Evolutionary conservation across 2,329 filamentous ascomycete species (phyloP).

Genomic region (Gaeumannomyces sp.): DNA sequence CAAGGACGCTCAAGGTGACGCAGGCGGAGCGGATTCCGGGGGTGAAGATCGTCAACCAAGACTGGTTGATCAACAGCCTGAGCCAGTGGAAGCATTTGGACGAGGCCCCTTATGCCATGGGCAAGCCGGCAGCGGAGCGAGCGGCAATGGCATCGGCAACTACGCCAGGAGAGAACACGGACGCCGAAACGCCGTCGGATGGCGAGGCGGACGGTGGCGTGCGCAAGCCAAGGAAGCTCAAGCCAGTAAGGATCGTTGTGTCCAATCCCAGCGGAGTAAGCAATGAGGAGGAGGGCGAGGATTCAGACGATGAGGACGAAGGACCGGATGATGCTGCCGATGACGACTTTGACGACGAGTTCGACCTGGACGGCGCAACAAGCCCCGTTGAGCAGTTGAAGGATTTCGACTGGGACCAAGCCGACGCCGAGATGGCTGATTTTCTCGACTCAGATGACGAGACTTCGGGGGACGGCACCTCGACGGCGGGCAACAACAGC

Average conservation of each 20-base stretch:
- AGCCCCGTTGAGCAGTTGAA: slow-evolving; percentile 51
- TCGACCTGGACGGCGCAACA: slow-evolving; percentile 37
- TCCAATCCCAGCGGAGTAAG: slow-evolving; percentile 33
- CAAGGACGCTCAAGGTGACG: slow-evolving; percentile 84
- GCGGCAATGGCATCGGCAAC: slow-evolving; percentile 22
- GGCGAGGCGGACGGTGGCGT: slow-evolving; percentile 24
- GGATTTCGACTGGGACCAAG: slow-evolving; percentile 54
- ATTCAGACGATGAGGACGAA: slow-evolving; percentile 26
- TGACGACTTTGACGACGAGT: slow-evolving; percentile 36
- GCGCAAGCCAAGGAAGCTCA: slow-evolving; percentile 18
- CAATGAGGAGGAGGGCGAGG: slow-evolving; percentile 28
- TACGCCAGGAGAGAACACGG: slow-evolving; percentile 24
- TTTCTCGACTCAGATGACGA: slow-evolving; percentile 45
- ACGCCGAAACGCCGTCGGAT: slow-evolving; percentile 21
- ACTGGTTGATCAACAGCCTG: slow-evolving; percentile 83
- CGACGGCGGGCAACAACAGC: slow-evolving; percentile 20
- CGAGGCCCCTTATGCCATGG: slow-evolving; percentile 71
- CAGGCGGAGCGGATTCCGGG: slow-evolving; percentile 72
- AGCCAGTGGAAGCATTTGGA: slow-evolving; percentile 76
- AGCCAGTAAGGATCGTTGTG: slow-evolving; percentile 33
- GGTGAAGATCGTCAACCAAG: slow-evolving; percentile 86
- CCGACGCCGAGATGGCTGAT: slow-evolving; percentile 68
- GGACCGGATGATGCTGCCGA: slow-evolving; percentile 28
- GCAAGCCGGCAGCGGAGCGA: slow-evolving; percentile 65
- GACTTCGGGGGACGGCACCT: slow-evolving; percentile 28